phyloP scores from a whole-genome alignment of 2,329 filamentous ascomycete species.

The Nemania diffusa region DNA sequence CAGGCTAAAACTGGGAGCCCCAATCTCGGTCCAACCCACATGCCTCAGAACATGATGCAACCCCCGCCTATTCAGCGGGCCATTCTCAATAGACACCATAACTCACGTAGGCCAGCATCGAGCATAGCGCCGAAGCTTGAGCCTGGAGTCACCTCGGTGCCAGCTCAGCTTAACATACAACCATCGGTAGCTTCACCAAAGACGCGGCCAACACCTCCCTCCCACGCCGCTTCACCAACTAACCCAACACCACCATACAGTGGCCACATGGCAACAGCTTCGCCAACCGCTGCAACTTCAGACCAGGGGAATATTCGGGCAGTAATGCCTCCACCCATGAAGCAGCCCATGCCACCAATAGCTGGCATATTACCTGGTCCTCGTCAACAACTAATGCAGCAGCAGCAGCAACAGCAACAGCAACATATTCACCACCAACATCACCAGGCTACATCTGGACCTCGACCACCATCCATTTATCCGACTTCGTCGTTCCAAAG shows the following conservation, averaged over 20 bases:
- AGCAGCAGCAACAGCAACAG: slow-evolving; percentile 42
- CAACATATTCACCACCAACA: slow-evolving; percentile 30
- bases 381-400: slow-evolving; percentile 52
- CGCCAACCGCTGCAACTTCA: slow-evolving; percentile 57
- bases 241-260: slow-evolving; percentile 58
- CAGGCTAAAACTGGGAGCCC: slow-evolving; percentile 92
- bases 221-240: slow-evolving; percentile 71
- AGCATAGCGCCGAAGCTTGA: slow-evolving; percentile 81
- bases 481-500: slow-evolving; percentile 85
- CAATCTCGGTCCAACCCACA: slow-evolving; percentile 75
- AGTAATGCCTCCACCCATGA: slow-evolving; percentile 54
- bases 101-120: slow-evolving; percentile 75
- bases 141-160: slow-evolving; percentile 59
- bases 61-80: slow-evolving; percentile 82
- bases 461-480: slow-evolving; percentile 68
- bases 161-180: slow-evolving; percentile 57
- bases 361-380: slow-evolving; percentile 50
- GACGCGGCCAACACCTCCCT: slow-evolving; percentile 83
- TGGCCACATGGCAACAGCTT: slow-evolving; percentile 53
- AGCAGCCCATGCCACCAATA: slow-evolving; percentile 52
- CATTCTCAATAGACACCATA: slow-evolving; percentile 80
- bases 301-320: slow-evolving; percentile 60
- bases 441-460: slow-evolving; percentile 53
- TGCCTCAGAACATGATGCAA: slow-evolving; percentile 75
- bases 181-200: slow-evolving; percentile 73